Percentiles rank a stretch among this genome's conserved stretches.
phyloP scores from a whole-genome alignment of 495 filamentous ascomycete species.

The Aspergillus biplanus region DNA sequence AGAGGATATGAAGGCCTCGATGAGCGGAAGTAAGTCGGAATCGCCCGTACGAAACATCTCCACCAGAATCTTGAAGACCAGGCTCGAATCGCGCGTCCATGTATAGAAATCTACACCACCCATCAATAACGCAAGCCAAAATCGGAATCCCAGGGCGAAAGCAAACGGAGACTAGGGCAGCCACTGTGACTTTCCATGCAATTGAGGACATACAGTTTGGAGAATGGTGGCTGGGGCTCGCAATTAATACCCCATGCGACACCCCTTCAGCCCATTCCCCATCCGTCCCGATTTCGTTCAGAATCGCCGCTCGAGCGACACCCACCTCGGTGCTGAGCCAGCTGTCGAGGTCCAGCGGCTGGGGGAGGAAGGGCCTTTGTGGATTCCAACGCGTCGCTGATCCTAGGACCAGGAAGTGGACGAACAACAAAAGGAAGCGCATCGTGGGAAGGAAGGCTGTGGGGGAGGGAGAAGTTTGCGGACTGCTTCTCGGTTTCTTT shows the following conservation, averaged over 20 bases:
- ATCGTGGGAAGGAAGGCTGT: not conserved
- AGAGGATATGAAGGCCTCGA: slow-evolving; percentile 58
- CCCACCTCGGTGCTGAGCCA: slow-evolving; percentile 16
- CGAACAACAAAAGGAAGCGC: slow-evolving; percentile 4
- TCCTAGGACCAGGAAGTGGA: slow-evolving; percentile 7
- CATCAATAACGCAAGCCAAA: not conserved
- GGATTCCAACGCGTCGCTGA: slow-evolving; percentile 9
- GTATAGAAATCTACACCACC: slow-evolving; percentile 53
- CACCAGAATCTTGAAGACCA: slow-evolving; percentile 63
- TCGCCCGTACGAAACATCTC: slow-evolving; percentile 63
- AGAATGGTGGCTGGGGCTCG: slow-evolving; percentile 58
- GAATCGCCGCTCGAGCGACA: slow-evolving; percentile 17
- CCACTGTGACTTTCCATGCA: no score
- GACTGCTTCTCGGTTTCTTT: not conserved
- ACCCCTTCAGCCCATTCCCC: slow-evolving; percentile 31
- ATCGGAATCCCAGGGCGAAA: no score
- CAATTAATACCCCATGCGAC: slow-evolving; percentile 60
- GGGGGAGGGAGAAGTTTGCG: not conserved
- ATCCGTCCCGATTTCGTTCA: slow-evolving; percentile 21
- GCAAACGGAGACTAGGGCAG: no score
- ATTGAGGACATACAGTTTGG: slow-evolving; percentile 60
- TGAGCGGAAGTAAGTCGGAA: slow-evolving; percentile 53
- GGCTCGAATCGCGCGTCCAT: slow-evolving; percentile 73
- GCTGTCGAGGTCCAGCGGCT: slow-evolving; percentile 11
- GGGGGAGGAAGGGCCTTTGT: slow-evolving; percentile 9